These are phyloP conservation scores for Kernera saxatilis DNA, from an alignment of 345 rosid species.

Conservation along the genomic window DNA sequence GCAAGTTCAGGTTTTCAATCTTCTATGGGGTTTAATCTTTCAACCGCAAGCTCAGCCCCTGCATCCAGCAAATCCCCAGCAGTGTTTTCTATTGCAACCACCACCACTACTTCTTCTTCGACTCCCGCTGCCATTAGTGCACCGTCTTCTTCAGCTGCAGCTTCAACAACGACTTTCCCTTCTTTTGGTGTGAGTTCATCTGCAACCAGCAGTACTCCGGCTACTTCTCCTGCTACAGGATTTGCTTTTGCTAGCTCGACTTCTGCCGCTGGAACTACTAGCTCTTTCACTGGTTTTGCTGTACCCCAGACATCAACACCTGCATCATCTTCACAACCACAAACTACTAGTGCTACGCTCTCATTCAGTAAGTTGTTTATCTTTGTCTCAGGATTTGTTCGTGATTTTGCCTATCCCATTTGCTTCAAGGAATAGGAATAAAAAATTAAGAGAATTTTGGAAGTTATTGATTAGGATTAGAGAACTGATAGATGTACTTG, in stretches of 20 bases:
- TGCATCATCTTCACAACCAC: conserved; percentile 48
- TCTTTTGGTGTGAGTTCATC: conserved; percentile 38
- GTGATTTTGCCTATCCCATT: background rate
- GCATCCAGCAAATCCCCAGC: conserved; percentile 28
- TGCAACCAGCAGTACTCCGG: conserved; percentile 23
- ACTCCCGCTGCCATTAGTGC: conserved; percentile 38
- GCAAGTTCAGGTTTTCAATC: conserved; percentile 42
- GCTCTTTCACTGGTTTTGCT: conserved; percentile 66
- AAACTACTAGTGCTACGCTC: conserved; percentile 37
- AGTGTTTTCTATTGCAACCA: conserved; percentile 56
- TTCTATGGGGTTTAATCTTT: conserved; percentile 39
- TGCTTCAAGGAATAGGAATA: background rate
- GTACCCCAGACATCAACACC: conserved; percentile 43
- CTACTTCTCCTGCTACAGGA: conserved; percentile 36
- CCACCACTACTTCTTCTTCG: conserved; percentile 42
- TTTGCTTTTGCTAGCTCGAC: conserved; percentile 50
- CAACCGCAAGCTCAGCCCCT: conserved; percentile 37
- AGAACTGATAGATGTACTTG: background rate
- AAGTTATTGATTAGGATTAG: conserved; percentile 1
- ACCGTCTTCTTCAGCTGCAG: conserved; percentile 38
- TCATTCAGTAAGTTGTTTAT: conserved; percentile 49
- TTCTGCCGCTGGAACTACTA: conserved; percentile 43
- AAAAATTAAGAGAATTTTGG: background rate
- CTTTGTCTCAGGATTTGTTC: background rate
- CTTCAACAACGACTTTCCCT: conserved; percentile 43